phyloP scores from a whole-genome alignment of 75 land plant genomes.

The Adiantum capillusveneris region DNA sequence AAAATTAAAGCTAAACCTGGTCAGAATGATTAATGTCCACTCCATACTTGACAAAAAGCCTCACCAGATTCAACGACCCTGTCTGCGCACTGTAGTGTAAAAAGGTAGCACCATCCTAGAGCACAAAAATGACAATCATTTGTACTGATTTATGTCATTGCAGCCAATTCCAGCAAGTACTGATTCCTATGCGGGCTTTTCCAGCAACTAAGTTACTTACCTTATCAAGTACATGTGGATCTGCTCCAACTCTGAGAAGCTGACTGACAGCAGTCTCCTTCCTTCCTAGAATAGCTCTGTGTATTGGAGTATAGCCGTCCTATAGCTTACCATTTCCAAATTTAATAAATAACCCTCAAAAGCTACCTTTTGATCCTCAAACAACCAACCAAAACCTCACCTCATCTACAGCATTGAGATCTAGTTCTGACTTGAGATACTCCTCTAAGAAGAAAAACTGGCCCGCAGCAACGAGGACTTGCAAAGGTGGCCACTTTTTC shows the following conservation, averaged over 20 bases:
- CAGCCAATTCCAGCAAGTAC: conserved; percentile 10
- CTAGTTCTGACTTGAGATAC: background rate
- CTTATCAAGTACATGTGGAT: conserved; percentile 50
- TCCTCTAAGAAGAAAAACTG: background rate
- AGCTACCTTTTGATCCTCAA: background rate
- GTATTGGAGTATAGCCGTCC: conserved; percentile 75
- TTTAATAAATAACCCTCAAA: background rate
- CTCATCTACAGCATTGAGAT: conserved; percentile 1
- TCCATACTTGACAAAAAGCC: conserved; percentile 54
- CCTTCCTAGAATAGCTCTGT: conserved; percentile 59
- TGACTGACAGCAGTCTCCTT: conserved; percentile 70
- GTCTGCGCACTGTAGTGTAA: conserved; percentile 87
- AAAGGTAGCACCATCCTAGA: conserved; percentile 82
- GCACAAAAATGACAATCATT: too few species aligned
- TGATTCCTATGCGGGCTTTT: conserved; percentile 9
- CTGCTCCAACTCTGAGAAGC: conserved; percentile 72
- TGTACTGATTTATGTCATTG: too few species aligned
- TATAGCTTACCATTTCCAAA: conserved; percentile 5
- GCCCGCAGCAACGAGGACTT: background rate
- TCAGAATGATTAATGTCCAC: conserved; percentile 74
- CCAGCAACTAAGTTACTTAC: conserved; percentile 25
- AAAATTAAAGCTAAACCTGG: conserved; percentile 35
- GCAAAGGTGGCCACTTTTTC: background rate
- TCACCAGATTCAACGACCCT: conserved; percentile 61
- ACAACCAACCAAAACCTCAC: background rate